Base-by-base conservation (phyloP, 1,139 yeast genomes). In the Suhomyces bolitotheri region DNA sequence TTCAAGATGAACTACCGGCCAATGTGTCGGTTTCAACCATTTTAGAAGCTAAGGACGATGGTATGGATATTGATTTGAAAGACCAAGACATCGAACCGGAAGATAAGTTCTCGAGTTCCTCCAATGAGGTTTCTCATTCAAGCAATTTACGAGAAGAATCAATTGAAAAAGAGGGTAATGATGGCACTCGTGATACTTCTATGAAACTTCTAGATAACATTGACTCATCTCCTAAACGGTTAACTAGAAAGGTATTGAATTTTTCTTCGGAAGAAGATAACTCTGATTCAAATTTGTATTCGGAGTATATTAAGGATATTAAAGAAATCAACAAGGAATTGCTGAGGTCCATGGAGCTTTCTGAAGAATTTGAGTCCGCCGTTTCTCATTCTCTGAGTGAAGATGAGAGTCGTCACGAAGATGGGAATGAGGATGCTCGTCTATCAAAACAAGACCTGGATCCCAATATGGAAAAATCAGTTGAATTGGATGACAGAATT, bases 21-120 rank as follows among this genome's bases (percentile, higher is more conserved):
- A 52, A 53, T 36, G 40, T 53, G 7, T 56, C 59, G 9, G 54
- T 43, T 1, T 51, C 58, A 1, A 53, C 60, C 7, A 23, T 28
- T 14, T 25, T 29, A 4, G n/a, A 21, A 3, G 19, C n/a, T 6
- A n/a, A 22, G 3, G 11, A 15, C 8, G 31, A 26, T 3, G 24
- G 13, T 4, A 26, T 20, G 12, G 29, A 31, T 5, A 10, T 22
- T 4, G 25, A 21, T 3, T 5, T 3, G 9, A 16, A 22, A 12
- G 27, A 21, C n/a, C 20, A 17, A 17, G 20, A 17, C 8, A 17
- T 17, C 8, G 8, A 7, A 7, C 20, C 20, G 20, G 6, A 6
- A 7, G 20, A 17, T 17, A 6, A 7, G 6, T n/a, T n/a, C n/a
- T n/a, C n/a, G n/a, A n/a, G n/a, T n/a, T n/a, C n/a, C n/a, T n/a